Evolutionary conservation across 2,329 filamentous ascomycete species (phyloP).

Genomic region (Phoma herbarum): DNA sequence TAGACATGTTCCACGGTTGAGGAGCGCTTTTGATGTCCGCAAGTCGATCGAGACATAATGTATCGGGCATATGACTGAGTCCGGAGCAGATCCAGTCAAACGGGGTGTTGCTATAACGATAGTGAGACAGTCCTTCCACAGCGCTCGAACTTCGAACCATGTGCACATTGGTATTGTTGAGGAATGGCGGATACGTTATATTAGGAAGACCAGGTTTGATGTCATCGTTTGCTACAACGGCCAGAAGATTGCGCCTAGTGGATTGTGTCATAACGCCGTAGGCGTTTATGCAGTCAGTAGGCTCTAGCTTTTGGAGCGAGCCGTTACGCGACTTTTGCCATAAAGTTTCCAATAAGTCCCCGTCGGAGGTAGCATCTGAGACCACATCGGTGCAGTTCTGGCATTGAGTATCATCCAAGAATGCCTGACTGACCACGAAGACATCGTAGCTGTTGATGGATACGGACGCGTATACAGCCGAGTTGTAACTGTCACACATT

Average conservation of each 20-base stretch:
- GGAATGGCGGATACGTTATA: too few species aligned
- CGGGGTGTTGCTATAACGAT: too few species aligned
- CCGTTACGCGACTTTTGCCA: not conserved
- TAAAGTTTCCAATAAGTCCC: too few species aligned
- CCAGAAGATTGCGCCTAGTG: not conserved
- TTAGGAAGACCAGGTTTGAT: too few species aligned
- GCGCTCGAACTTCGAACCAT: too few species aligned
- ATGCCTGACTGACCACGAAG: slow-evolving; percentile 1
- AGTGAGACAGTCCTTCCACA: too few species aligned
- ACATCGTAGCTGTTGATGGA: slow-evolving; percentile 10
- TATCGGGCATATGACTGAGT: too few species aligned
- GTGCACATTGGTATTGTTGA: not conserved
- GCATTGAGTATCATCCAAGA: not conserved
- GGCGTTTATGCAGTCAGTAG: not conserved
- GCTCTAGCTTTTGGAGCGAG: not conserved
- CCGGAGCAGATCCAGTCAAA: too few species aligned
- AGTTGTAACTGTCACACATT: slow-evolving; percentile 36
- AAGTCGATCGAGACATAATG: too few species aligned
- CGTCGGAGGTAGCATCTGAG: not conserved
- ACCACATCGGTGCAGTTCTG: not conserved
- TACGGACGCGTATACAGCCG: slow-evolving; percentile 30
- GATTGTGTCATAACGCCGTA: slow-evolving; percentile 4
- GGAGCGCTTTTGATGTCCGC: not conserved
- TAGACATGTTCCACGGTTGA: not conserved
- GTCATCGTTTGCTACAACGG: too few species aligned